phyloP scores from a whole-genome alignment of 345 rosid species.

The Salix suchowensis region DNA sequence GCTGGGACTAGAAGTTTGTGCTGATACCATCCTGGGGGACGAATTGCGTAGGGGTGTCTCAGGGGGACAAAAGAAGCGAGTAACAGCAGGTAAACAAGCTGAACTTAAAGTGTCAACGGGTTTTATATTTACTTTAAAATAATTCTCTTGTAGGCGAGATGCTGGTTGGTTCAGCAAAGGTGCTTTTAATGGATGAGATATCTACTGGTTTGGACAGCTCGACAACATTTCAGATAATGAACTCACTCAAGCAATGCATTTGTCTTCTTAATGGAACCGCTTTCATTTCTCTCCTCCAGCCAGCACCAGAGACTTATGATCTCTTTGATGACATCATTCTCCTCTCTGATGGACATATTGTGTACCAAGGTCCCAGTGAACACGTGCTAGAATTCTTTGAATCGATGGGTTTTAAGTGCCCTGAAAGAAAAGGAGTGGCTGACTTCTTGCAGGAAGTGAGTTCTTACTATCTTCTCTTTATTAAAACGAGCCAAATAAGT shows the following conservation, averaged over 20 bases:
- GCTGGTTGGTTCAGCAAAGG: constrained; percentile 65
- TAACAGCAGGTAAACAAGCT: constrained; percentile 54
- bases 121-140: neutral
- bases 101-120: too few relatives aligned
- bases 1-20: constrained; percentile 63
- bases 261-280: constrained; percentile 59
- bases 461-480: too few relatives aligned
- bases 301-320: constrained; percentile 66
- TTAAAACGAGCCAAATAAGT: too few relatives aligned
- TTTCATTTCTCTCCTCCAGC: constrained; percentile 73
- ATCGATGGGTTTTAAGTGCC: constrained; percentile 66
- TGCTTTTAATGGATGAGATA: constrained; percentile 70
- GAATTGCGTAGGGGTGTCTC: constrained; percentile 75
- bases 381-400: constrained; percentile 53
- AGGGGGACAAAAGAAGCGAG: constrained; percentile 78
- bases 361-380: constrained; percentile 69
- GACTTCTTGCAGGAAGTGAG: constrained; percentile 77
- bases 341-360: constrained; percentile 55
- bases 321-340: constrained; percentile 72
- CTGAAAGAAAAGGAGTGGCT: constrained; percentile 69
- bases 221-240: constrained; percentile 67
- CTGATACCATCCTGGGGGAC: constrained; percentile 65
- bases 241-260: constrained; percentile 60
- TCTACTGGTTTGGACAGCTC: constrained; percentile 83
- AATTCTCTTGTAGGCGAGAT: constrained; percentile 45